Conservation (phyloP, 129 eudicot genomes). For the Escallonia rubra region DNA sequence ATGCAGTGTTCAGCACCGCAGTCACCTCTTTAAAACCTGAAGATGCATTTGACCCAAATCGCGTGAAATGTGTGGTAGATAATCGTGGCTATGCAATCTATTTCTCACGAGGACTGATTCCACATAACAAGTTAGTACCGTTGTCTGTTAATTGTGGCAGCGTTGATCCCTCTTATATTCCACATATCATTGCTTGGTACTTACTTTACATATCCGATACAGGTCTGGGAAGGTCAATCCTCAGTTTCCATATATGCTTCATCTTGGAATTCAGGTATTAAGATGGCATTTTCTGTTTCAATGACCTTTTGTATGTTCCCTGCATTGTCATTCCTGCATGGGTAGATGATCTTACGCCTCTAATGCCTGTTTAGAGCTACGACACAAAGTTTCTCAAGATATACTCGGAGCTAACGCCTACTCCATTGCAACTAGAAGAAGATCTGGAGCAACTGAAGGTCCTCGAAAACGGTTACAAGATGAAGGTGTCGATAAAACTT, state of each 20-base stretch:
- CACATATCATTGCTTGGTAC: not conserved
- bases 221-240: conserved; percentile 86
- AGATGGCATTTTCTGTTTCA: not conserved
- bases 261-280: conserved; percentile 91
- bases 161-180: not conserved
- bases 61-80: conserved; percentile 90
- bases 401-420: conserved; percentile 71
- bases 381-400: conserved; percentile 69
- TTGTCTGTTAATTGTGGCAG: not conserved
- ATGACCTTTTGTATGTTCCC: not conserved
- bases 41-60: conserved; percentile 93
- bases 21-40: conserved; percentile 86
- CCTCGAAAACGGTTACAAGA: conserved; percentile 94
- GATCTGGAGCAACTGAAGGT: conserved; percentile 94
- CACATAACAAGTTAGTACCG: conserved; percentile 69
- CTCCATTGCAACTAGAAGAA: conserved; percentile 96
- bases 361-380: conserved; percentile 45
- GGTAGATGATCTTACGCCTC: not conserved
- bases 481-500: conserved; percentile 57
- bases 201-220: conserved; percentile 6
- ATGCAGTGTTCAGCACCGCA: conserved; percentile 97
- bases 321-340: not conserved
- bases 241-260: conserved; percentile 80
- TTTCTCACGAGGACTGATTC: conserved; percentile 87
- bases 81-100: conserved; percentile 86